These are phyloP conservation scores for Yamadazyma atlantica DNA, from an alignment of 1,139 yeast genomes.

Conservation along the genomic window DNA sequence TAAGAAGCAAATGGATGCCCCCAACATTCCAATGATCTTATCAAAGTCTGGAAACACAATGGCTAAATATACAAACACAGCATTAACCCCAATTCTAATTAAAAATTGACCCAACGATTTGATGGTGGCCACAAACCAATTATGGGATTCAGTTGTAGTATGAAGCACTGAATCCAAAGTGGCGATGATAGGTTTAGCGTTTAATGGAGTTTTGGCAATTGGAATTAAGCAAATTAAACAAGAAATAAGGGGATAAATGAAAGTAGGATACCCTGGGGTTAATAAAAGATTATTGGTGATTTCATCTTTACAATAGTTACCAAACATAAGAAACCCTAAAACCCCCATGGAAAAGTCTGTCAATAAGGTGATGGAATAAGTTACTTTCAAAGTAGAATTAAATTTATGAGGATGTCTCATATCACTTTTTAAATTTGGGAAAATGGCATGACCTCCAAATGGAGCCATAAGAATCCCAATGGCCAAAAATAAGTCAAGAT, in stretches of 20 bases:
- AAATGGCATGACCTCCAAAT: constrained; percentile 63
- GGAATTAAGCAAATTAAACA: constrained; percentile 79
- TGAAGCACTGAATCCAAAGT: constrained; percentile 46
- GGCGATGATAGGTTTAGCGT: constrained; percentile 82
- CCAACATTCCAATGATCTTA: constrained; percentile 54
- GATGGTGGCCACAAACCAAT: constrained; percentile 11
- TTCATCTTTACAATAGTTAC: constrained; percentile 71
- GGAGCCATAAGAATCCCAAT: constrained; percentile 62
- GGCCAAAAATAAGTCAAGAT: constrained; percentile 44
- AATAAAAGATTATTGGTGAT: constrained; percentile 73
- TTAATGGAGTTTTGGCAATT: constrained; percentile 82
- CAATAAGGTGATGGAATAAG: constrained; percentile 63
- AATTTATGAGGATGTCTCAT: constrained; percentile 55
- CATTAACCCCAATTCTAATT: constrained; percentile 49
- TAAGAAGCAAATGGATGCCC: constrained; percentile 57
- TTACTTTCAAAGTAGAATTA: constrained; percentile 35
- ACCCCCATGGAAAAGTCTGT: constrained; percentile 78
- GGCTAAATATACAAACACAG: constrained; percentile 49
- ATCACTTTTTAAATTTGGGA: constrained; percentile 58
- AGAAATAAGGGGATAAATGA: constrained; percentile 64
- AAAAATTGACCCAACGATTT: constrained; percentile 19
- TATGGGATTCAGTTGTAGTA: constrained; percentile 15
- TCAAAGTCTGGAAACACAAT: constrained; percentile 61
- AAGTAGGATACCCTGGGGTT: constrained; percentile 71
- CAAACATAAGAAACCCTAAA: constrained; percentile 88